Evolutionary conservation across 192 early-diverging fungal species (phyloP).

Genomic region (Obelidium mucronatum): DNA sequence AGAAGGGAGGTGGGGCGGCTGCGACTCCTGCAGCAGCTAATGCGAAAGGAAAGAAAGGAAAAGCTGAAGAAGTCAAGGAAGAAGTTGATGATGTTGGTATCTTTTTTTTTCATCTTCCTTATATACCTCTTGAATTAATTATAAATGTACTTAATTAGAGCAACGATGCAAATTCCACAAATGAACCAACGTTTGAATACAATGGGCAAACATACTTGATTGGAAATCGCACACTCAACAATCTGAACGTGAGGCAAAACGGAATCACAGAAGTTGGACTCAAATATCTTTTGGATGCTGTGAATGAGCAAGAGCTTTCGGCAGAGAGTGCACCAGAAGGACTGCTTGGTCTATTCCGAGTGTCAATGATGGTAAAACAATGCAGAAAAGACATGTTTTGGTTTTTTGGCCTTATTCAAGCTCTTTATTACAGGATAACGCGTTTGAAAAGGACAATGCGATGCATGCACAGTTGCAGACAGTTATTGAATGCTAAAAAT

Average conservation of each 20-base stretch:
- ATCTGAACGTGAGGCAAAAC: slow-evolving; percentile 53
- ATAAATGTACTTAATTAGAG: too few relatives aligned
- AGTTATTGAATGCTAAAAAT: slow-evolving; percentile 29
- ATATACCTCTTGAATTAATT: too few relatives aligned
- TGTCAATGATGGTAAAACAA: slow-evolving; percentile 44
- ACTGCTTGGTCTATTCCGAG: slow-evolving; percentile 46
- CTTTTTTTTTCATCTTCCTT: neutral
- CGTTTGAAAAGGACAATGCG: slow-evolving; percentile 29
- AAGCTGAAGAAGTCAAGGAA: slow-evolving; percentile 59
- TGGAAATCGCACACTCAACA: slow-evolving; percentile 59
- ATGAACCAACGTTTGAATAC: slow-evolving; percentile 62
- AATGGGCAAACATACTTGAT: slow-evolving; percentile 59
- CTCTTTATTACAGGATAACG: slow-evolving; percentile 28
- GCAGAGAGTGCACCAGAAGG: slow-evolving; percentile 49
- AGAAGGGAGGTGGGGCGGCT: slow-evolving; percentile 40
- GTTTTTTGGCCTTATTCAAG: slow-evolving; percentile 2
- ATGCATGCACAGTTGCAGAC: slow-evolving; percentile 22
- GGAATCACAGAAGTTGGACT: slow-evolving; percentile 49
- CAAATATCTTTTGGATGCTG: slow-evolving; percentile 48
- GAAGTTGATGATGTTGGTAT: slow-evolving; percentile 57
- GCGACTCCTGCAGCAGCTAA: slow-evolving; percentile 33
- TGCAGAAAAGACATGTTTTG: neutral
- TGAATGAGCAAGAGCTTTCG: slow-evolving; percentile 56
- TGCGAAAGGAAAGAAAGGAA: slow-evolving; percentile 50
- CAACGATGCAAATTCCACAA: slow-evolving; percentile 12